Conservation (phyloP, 768 basidiomycete species). For the Russula earlei region DNA sequence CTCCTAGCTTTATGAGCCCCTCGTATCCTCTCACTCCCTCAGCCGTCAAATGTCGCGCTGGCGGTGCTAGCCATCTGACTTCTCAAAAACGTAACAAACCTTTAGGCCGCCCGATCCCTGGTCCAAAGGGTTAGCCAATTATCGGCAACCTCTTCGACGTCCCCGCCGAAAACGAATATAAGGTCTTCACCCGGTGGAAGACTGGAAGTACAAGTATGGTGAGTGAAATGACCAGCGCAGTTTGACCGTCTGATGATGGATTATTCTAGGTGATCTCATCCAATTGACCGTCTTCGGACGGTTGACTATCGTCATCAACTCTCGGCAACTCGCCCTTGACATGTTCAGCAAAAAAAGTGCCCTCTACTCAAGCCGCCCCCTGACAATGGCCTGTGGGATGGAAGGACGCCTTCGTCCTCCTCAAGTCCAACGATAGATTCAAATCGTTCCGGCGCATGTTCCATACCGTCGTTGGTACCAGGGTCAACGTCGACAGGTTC, state of each 20-base stretch:
- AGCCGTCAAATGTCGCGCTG: slow-evolving; percentile 3
- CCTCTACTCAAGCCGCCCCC: slow-evolving; percentile 22
- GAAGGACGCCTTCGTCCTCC: slow-evolving; percentile 19
- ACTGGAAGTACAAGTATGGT: slow-evolving; percentile 18
- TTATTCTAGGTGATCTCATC: slow-evolving; percentile 20
- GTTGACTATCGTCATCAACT: slow-evolving; percentile 22
- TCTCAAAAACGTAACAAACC: slow-evolving; percentile 13
- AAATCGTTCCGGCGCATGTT: slow-evolving; percentile 20
- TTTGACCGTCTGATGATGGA: not conserved
- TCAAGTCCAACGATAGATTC: slow-evolving; percentile 19
- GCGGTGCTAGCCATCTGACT: slow-evolving; percentile 9
- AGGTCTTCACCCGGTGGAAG: slow-evolving; percentile 15
- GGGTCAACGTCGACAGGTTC: slow-evolving; percentile 16
- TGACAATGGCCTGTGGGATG: slow-evolving; percentile 21
- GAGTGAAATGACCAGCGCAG: not conserved
- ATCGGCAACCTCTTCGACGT: slow-evolving; percentile 20
- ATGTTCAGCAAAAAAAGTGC: slow-evolving; percentile 24
- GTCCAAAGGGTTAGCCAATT: slow-evolving; percentile 17
- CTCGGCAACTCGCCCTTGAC: slow-evolving; percentile 16
- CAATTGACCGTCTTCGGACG: slow-evolving; percentile 22
- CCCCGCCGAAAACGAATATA: slow-evolving; percentile 15
- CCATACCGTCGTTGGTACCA: slow-evolving; percentile 18
- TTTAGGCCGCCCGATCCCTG: slow-evolving; percentile 11
- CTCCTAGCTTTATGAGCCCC: not conserved
- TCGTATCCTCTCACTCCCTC: not conserved